Percentiles rank a stretch among this genome's conserved stretches.
These are phyloP conservation scores for Metschnikowia rubicola DNA, from an alignment of 805 yeast species.

Conservation along the genomic window DNA sequence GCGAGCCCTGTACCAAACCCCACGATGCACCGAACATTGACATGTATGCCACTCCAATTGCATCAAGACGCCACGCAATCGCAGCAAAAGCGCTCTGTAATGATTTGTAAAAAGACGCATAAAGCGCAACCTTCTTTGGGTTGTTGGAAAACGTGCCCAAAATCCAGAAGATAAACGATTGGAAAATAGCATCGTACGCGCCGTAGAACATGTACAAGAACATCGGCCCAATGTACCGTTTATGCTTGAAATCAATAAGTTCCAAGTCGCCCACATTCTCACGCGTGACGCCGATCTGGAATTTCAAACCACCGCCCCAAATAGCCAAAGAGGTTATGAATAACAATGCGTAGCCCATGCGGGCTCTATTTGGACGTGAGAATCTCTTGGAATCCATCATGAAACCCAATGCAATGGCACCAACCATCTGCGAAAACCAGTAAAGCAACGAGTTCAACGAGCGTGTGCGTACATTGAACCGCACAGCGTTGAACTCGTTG, in stretches of 20 bases:
- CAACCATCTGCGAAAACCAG: conserved; percentile 60
- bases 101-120: conserved; percentile 62
- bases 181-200: conserved; percentile 56
- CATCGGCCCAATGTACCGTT: conserved; percentile 53
- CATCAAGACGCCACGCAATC: conserved; percentile 56
- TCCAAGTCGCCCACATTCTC: conserved; percentile 26
- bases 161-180: conserved; percentile 54
- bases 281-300: conserved; percentile 42
- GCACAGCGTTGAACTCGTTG: conserved; percentile 52
- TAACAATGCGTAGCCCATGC: conserved; percentile 41
- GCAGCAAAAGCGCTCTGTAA: conserved; percentile 65
- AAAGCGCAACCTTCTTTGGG: conserved; percentile 51
- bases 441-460: conserved; percentile 58
- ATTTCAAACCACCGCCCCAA: conserved; percentile 59
- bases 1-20: conserved; percentile 48
- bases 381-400: conserved; percentile 43
- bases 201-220: conserved; percentile 64
- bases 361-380: conserved; percentile 45
- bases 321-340: conserved; percentile 42
- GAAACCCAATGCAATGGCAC: conserved; percentile 48
- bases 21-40: conserved; percentile 48
- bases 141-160: conserved; percentile 59
- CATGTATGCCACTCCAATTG: conserved; percentile 35
- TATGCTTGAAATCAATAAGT: conserved; percentile 45
- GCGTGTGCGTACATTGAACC: conserved; percentile 57